Evolutionary conservation across 106 monocot species (phyloP).

Genomic region (Dactylorhiza incarnata): DNA sequence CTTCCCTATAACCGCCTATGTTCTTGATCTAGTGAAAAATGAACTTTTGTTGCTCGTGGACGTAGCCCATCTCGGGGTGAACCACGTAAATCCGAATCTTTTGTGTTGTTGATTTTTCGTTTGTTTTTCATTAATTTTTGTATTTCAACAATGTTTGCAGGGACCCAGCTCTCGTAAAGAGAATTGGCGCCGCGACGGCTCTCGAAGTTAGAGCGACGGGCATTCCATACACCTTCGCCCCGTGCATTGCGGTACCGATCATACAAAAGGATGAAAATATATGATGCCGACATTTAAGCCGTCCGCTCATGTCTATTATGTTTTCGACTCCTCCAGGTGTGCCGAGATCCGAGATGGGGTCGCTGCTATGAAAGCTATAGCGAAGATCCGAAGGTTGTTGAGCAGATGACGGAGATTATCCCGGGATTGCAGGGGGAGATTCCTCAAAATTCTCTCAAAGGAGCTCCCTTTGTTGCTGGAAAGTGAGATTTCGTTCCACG

Average conservation of each 20-base stretch:
- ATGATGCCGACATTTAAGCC: background rate
- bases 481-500: slow-evolving; percentile 12
- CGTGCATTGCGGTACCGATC: slow-evolving; percentile 21
- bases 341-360: slow-evolving; percentile 65
- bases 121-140: background rate
- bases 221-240: slow-evolving; percentile 26
- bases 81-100: background rate
- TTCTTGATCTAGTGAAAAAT: background rate
- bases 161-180: slow-evolving; percentile 19
- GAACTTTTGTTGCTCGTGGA: background rate
- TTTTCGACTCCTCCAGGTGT: slow-evolving; percentile 23
- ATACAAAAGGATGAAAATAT: background rate
- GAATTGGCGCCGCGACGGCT: slow-evolving; percentile 17
- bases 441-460: slow-evolving; percentile 30
- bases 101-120: background rate
- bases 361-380: slow-evolving; percentile 64
- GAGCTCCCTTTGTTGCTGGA: slow-evolving; percentile 40
- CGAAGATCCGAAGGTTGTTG: slow-evolving; percentile 42
- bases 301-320: background rate
- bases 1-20: background rate
- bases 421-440: slow-evolving; percentile 49
- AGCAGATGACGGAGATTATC: slow-evolving; percentile 49
- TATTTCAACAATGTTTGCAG: background rate
- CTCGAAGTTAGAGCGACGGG: slow-evolving; percentile 31
- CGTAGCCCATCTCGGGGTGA: too few species aligned